Evolutionary conservation across 2,329 filamentous ascomycete species (phyloP), one percentile per base, ranked within the genome.

Genomic region (Orbilia ellipsospora): DNA sequence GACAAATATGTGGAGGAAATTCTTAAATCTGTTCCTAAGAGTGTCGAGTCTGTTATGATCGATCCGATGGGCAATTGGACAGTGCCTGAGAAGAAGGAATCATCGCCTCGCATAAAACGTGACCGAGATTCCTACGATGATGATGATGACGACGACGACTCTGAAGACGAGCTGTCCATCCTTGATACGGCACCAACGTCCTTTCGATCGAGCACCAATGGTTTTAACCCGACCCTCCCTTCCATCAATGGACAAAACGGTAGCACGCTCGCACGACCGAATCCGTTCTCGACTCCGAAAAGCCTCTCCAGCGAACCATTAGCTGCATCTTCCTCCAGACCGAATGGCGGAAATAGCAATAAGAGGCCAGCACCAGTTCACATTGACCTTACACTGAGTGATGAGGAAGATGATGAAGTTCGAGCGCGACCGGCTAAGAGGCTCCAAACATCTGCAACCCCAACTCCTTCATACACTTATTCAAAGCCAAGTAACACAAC

Each of bases 1-100:
- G 95, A 99, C 79, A 91, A 95, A 88, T 97, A 96, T 81, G 93
- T 97, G 15, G 89, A 90, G 80, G 91, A 97, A 77, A 97, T 99
- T 65, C 84, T 99, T 26, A 85, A 88, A 67, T 89, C 87, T 40
- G 97, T 94, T 0, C 83, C 89, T 0, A 86, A 85, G 48, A 89
- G 87, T 18, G 85, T 90, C 0, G 93, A 97, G 68, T 92, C 96
- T 79, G 93, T 98, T 26, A 94, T 90, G 0, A 92, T 99, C 50
- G 92, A 98, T 79, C 93, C 94, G 0, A 87, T 93, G 78, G 95
- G 94, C 1, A 85, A 86, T 78, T 99, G 95, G 95, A 85, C 86
- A 4, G 72, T 78, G 45, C 78, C 78, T 23, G 82, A 83, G 55
- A 83, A 83, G 8, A 61, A 62, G 15, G 60, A 62, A 13, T 12